Percentiles rank a stretch among this genome's conserved stretches.
Conservation (phyloP, 768 basidiomycete species). For the Leucocoprinus sp. region DNA sequence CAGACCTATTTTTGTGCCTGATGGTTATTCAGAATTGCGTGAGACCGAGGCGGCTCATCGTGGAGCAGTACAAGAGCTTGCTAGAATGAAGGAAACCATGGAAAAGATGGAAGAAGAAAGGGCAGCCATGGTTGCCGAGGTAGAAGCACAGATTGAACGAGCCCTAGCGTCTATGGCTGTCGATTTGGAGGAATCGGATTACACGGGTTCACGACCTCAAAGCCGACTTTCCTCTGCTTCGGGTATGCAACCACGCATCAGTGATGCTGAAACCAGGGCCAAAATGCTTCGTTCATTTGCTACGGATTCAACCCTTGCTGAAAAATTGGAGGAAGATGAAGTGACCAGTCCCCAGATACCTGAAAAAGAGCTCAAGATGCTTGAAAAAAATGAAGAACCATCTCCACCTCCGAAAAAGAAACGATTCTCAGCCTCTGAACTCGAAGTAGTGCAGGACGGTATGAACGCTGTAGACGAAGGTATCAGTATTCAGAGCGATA, state of each 20-base stretch:
- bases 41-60: conserved; percentile 79
- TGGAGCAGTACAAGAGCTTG: conserved; percentile 73
- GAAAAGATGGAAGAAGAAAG: conserved; percentile 84
- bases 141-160: conserved; percentile 85
- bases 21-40: conserved; percentile 46
- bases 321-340: conserved; percentile 38
- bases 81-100: conserved; percentile 78
- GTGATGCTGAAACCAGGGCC: conserved; percentile 44
- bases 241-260: conserved; percentile 46
- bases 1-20: conserved; percentile 3
- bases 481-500: conserved; percentile 78
- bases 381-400: conserved; percentile 35
- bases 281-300: conserved; percentile 59
- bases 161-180: conserved; percentile 82
- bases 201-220: conserved; percentile 57
- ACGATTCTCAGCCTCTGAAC: conserved; percentile 67
- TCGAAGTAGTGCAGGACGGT: conserved; percentile 60
- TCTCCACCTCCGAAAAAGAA: conserved; percentile 50
- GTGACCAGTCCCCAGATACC: conserved; percentile 21
- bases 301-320: conserved; percentile 77
- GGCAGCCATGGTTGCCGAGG: conserved; percentile 86
- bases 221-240: conserved; percentile 60
- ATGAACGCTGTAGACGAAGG: conserved; percentile 85
- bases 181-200: conserved; percentile 71
- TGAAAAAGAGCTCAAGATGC: conserved; percentile 19